Conservation (phyloP, 805 yeast species). For the Myxozyma nipponensis region DNA sequence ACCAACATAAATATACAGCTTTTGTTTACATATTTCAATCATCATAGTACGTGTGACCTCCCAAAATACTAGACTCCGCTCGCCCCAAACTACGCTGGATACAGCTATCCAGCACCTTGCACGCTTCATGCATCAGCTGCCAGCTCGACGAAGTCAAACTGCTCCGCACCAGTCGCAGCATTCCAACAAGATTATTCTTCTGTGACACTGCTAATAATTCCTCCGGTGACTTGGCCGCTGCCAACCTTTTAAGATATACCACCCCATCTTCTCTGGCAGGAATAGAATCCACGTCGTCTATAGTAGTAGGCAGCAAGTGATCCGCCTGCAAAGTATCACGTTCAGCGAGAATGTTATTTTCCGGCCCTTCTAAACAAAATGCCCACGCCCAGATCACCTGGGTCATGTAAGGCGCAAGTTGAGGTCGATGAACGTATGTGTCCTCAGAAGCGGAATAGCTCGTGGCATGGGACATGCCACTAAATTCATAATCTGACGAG, state of each 20-base stretch:
- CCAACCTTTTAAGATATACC: conserved; percentile 48
- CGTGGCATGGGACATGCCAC: conserved; percentile 11
- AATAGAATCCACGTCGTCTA: conserved; percentile 20
- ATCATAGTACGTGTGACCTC: conserved; percentile 13
- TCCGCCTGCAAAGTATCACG: conserved; percentile 4
- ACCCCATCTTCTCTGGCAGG: conserved; percentile 49
- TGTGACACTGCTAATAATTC: conserved; percentile 37
- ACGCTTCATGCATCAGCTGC: conserved; percentile 31
- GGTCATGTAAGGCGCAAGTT: conserved; percentile 32
- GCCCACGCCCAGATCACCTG: conserved; percentile 37
- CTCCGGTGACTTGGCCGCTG: conserved; percentile 37
- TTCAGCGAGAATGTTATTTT: conserved; percentile 27
- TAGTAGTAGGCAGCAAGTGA: neutral
- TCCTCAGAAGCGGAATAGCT: conserved; percentile 31
- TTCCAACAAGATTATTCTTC: conserved; percentile 53
- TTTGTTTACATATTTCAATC: conserved; percentile 2
- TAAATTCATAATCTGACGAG: conserved; percentile 21
- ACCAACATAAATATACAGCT: too few relatives aligned
- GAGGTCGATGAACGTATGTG: conserved; percentile 34
- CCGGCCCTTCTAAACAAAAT: conserved; percentile 35
- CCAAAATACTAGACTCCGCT: conserved; percentile 12
- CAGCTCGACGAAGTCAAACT: conserved; percentile 31
- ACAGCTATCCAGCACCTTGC: conserved; percentile 22
- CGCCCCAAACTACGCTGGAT: conserved; percentile 27
- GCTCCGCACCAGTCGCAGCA: conserved; percentile 39